Conservation (phyloP, 352 stramenopile species). For the Phytophthora crassamura region DNA sequence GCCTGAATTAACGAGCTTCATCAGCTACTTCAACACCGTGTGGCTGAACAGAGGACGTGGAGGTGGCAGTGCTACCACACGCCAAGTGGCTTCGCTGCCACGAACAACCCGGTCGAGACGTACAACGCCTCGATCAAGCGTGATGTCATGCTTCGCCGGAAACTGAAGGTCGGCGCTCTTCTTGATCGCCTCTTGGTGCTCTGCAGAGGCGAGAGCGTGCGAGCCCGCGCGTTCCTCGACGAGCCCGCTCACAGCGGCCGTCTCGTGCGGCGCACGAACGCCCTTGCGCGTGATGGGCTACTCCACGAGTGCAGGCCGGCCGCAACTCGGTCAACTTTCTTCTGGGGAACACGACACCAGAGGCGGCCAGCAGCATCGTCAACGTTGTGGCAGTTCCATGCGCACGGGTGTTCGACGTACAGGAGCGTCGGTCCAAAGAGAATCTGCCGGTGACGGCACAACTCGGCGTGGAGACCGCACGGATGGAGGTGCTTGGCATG, state of each 20-base stretch:
- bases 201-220: constrained; percentile 2
- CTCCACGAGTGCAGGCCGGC: not conserved
- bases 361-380: not conserved
- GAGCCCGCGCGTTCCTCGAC: not conserved
- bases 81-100: constrained; percentile 23
- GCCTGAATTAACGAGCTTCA: not conserved
- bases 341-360: not conserved
- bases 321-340: constrained; percentile 10
- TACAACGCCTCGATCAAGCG: constrained; percentile 34
- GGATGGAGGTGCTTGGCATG: constrained; percentile 15
- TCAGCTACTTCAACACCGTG: not conserved
- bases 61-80: constrained; percentile 31
- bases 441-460: constrained; percentile 6
- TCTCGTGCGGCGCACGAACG: not conserved
- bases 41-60: constrained; percentile 12
- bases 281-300: not conserved
- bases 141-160: constrained; percentile 18
- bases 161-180: constrained; percentile 15
- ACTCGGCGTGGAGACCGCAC: not conserved
- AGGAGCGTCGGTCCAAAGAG: not conserved
- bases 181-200: not conserved
- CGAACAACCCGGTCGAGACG: constrained; percentile 31
- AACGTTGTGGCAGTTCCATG: not conserved
- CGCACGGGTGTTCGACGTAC: not conserved
- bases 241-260: not conserved